phyloP scores from a whole-genome alignment of 768 basidiomycete species.

The Saitozyma podzolica region DNA sequence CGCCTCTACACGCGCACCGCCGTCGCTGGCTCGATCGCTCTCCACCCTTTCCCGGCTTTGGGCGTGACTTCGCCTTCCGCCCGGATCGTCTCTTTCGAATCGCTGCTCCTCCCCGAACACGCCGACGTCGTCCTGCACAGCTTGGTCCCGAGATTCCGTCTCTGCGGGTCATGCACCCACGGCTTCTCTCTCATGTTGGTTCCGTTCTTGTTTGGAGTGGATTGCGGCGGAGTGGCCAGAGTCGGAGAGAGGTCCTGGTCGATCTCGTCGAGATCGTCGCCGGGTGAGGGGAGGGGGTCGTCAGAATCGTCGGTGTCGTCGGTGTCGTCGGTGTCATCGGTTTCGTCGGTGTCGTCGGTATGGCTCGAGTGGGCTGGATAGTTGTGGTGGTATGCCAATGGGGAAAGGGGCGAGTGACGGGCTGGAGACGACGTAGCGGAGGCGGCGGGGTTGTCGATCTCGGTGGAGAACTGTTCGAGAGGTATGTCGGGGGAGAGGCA shows the following conservation, averaged over 20 bases:
- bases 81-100: slow-evolving; percentile 22
- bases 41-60: slow-evolving; percentile 12
- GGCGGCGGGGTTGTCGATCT: slow-evolving; percentile 33
- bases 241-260: slow-evolving; percentile 4
- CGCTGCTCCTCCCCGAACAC: slow-evolving; percentile 8
- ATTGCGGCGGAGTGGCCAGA: neutral
- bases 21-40: neutral
- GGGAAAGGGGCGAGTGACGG: neutral
- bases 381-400: neutral
- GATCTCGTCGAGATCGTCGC: neutral
- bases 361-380: neutral
- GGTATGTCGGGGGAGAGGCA: slow-evolving; percentile 29
- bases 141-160: slow-evolving; percentile 1
- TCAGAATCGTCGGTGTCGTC: neutral
- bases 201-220: neutral
- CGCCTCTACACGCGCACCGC: too few species aligned
- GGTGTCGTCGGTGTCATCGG: neutral
- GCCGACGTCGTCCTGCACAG: slow-evolving; percentile 9
- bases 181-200: slow-evolving; percentile 1
- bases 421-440: slow-evolving; percentile 6
- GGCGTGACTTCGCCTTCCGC: slow-evolving; percentile 17
- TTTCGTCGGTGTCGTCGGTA: neutral
- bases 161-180: slow-evolving; percentile 1
- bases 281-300: neutral
- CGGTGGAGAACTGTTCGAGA: slow-evolving; percentile 24